These are phyloP conservation scores for Dentipellis fragilis DNA, from an alignment of 768 basidiomycete genomes.

Conservation along the genomic window DNA sequence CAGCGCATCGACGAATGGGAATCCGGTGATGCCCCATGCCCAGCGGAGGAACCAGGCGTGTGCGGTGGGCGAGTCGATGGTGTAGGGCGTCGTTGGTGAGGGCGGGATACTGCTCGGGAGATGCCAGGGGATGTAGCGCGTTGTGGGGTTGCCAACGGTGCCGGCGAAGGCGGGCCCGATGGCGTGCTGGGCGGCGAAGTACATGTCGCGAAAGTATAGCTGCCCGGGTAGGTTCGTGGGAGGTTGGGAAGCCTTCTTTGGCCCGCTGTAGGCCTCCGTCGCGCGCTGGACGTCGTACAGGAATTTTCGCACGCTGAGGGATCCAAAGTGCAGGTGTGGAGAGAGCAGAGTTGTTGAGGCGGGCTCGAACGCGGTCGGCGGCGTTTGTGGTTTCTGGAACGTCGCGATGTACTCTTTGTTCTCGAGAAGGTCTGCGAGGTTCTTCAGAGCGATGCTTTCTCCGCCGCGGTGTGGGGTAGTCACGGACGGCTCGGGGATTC, in stretches of 20 bases:
- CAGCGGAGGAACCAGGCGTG: conserved; percentile 2
- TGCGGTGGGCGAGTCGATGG: conserved; percentile 5
- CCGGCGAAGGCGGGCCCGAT: conserved; percentile 3
- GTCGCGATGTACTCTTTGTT: conserved; percentile 5
- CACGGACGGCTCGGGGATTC: conserved; percentile 8
- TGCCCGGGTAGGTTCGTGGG: conserved; percentile 2
- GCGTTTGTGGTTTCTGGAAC: conserved; percentile 13
- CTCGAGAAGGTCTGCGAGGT: conserved; percentile 14
- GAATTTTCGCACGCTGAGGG: conserved; percentile 15
- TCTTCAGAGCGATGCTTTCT: conserved; percentile 17
- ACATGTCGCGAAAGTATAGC: conserved; percentile 7
- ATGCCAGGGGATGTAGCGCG: conserved; percentile 4
- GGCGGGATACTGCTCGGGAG: neutral
- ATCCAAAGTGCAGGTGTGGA: conserved; percentile 15
- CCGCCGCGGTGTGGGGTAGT: conserved; percentile 23
- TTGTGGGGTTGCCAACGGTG: conserved; percentile 3
- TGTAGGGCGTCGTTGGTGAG: neutral
- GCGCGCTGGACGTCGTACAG: conserved; percentile 4
- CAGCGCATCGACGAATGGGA: conserved; percentile 15
- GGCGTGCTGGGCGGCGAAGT: conserved; percentile 5
- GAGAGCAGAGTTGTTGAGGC: conserved; percentile 14
- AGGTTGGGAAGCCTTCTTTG: neutral
- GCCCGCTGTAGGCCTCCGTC: neutral
- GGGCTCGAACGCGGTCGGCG: conserved; percentile 15
- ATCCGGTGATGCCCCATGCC: neutral